A percentile compares a stretch with the other conserved stretches of the same genome.
Evolutionary conservation across 2,329 filamentous ascomycete genomes (phyloP).

Genomic region (Pseudohalonectria lignicola): DNA sequence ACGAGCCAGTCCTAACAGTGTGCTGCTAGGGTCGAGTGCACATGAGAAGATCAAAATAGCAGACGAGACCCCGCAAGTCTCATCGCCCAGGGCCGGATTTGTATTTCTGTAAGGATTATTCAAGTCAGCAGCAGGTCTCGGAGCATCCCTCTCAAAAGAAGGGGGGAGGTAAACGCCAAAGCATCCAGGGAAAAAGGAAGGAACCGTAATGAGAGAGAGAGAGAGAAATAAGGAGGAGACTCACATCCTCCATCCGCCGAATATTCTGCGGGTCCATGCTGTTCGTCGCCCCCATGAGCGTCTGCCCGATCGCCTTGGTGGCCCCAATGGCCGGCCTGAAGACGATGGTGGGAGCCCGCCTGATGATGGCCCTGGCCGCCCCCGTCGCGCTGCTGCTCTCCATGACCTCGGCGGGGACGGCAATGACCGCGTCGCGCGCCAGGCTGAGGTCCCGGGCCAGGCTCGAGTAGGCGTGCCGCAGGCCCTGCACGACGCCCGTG

Average conservation of each 20-base stretch:
- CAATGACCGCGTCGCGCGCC: slow-evolving; percentile 84
- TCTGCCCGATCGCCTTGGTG: slow-evolving; percentile 78
- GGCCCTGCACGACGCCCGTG: slow-evolving; percentile 73
- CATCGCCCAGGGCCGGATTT: slow-evolving; percentile 12
- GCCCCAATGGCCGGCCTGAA: slow-evolving; percentile 84
- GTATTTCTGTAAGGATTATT: slow-evolving; percentile 10
- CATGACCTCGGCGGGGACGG: slow-evolving; percentile 83
- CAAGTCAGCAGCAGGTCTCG: no score
- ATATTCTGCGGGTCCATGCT: slow-evolving; percentile 74
- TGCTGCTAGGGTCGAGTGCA: no score
- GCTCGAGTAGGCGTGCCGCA: slow-evolving; percentile 72
- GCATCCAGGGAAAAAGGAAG: background rate
- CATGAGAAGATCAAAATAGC: no score
- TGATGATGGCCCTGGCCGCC: slow-evolving; percentile 66
- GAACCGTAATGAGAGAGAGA: background rate
- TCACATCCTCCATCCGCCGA: slow-evolving; percentile 77
- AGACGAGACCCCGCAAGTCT: no score
- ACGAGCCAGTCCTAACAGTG: no score
- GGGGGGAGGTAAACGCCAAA: background rate
- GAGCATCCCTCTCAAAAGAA: background rate
- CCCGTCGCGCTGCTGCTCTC: slow-evolving; percentile 74
- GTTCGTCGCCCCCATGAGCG: slow-evolving; percentile 86
- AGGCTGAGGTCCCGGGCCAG: slow-evolving; percentile 79
- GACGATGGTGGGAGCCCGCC: slow-evolving; percentile 83
- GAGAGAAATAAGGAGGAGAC: slow-evolving; percentile 61